Conservation (phyloP, 768 basidiomycete genomes). For the Termitomyces heimii region DNA sequence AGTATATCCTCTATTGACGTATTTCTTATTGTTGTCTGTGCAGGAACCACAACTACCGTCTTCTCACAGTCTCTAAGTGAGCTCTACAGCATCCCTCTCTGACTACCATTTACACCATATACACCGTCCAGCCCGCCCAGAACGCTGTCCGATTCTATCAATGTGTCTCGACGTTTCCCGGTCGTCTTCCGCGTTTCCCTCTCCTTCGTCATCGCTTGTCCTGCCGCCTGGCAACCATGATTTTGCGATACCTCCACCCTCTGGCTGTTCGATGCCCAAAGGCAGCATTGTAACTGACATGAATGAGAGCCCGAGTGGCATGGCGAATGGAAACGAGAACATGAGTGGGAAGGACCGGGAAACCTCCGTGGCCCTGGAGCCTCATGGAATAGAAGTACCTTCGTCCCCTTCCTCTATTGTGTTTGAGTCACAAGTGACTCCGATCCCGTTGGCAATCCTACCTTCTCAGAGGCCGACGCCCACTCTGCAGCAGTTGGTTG, state of each 20-base stretch:
- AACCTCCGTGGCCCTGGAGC: not conserved
- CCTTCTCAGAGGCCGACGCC: not conserved
- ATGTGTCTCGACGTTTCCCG: constrained; percentile 36
- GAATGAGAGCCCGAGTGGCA: not conserved
- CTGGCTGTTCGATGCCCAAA: not conserved
- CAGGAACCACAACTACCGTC: not conserved
- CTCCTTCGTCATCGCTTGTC: constrained; percentile 60
- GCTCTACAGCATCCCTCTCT: too few relatives aligned
- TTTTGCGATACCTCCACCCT: constrained; percentile 45
- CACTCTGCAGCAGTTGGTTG: not conserved
- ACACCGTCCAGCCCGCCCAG: not conserved
- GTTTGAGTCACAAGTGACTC: not conserved
- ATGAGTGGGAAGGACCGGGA: not conserved
- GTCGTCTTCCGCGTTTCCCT: constrained; percentile 46
- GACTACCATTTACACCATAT: not conserved
- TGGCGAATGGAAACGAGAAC: not conserved
- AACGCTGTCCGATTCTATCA: constrained; percentile 23
- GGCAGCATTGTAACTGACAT: not conserved
- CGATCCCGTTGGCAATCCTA: constrained; percentile 2
- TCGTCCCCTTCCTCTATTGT: not conserved
- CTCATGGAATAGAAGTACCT: not conserved
- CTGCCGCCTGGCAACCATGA: constrained; percentile 70
- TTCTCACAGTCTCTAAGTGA: not conserved
- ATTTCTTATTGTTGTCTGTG: not conserved
- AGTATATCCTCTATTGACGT: not conserved